Evolutionary conservation across 2,329 filamentous ascomycete genomes (phyloP), one percentile per base, ranked within the genome.

Genomic region (Epichloe uncinata): DNA sequence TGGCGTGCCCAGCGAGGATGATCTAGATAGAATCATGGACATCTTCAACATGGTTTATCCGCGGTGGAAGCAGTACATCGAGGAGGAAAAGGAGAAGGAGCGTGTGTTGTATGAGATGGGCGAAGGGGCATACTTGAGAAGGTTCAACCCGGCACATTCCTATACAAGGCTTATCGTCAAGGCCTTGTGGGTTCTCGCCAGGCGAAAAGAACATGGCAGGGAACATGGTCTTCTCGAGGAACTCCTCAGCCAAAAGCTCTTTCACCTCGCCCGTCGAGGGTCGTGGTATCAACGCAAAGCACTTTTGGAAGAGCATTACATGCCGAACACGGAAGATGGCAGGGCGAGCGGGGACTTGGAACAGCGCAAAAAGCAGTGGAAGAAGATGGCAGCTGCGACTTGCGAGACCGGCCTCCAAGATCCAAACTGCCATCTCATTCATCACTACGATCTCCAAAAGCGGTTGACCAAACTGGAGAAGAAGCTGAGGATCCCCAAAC

Each of bases 241-340:
- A 59, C 75, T 98, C 3, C 78, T 98, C 0, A 69, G 69, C 3
- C 93, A 98, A 62, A 78, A 78, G 4, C 74, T 96, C 0, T 97
- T 97, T 59, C 90, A 97, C 59, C 75, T 85, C 42, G 81, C 89
- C 1, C 79, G 90, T 30, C 79, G 93, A 41, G 93, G 93, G 0
- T 80, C 82, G 0, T 98, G 93, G 93, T 97, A 97, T 63, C 90
- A 96, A 61, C 85, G 93, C 18, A 95, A 94, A 66, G 93, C 91
- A 1, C 71, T 98, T 1, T 67, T 98, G 2, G 93, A 98, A 69
- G 93, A 98, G 63, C 89, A 94, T 62, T 97, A 98, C 65, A 90
- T 97, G 86, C 76, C 81, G 60, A 71, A 75, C 4, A 62, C 85
- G 5, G 73, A 71, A 33, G 69, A 75, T 0, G 65, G 64, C 2